Percentiles rank a stretch among this genome's conserved stretches.
Evolutionary conservation across 495 filamentous ascomycete genomes (phyloP).

Genomic region (Podospora bellae-mahoneyi): DNA sequence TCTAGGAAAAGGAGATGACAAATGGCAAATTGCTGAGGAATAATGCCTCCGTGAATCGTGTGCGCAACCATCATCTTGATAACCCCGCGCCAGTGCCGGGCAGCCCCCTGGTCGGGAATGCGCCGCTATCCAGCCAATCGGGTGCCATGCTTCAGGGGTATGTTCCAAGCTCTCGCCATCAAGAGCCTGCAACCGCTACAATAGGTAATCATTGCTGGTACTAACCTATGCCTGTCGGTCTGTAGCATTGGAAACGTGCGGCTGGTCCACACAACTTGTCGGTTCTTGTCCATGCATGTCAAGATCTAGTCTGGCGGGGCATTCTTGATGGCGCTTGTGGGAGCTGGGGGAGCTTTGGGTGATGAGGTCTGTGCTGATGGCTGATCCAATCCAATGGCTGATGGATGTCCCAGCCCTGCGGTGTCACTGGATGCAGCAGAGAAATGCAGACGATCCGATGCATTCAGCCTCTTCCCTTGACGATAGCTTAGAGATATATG

Average conservation of each 20-base stretch:
- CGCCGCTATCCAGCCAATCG: conserved; percentile 19
- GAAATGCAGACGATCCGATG: neutral
- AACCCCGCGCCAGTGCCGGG: conserved; percentile 15
- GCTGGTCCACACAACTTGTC: neutral
- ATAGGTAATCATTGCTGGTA: neutral
- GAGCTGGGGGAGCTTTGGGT: neutral
- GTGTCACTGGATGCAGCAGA: conserved; percentile 8
- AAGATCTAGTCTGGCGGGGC: neutral
- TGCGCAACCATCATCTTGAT: conserved; percentile 15
- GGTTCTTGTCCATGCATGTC: neutral
- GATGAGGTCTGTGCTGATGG: neutral
- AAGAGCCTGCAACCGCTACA: neutral
- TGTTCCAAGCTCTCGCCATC: conserved; percentile 19
- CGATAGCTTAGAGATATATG: neutral
- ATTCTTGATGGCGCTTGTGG: neutral
- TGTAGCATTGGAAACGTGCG: neutral
- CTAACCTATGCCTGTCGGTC: neutral
- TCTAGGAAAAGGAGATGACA: neutral
- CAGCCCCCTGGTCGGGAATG: neutral
- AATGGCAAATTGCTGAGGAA: neutral
- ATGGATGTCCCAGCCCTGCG: conserved; percentile 6
- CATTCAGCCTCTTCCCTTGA: neutral
- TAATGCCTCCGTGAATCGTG: conserved; percentile 5
- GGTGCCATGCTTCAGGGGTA: conserved; percentile 11
- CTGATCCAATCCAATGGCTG: no score